These are phyloP conservation scores for Endothia cerciana DNA, from an alignment of 2,329 filamentous ascomycete genomes.

Conservation along the genomic window DNA sequence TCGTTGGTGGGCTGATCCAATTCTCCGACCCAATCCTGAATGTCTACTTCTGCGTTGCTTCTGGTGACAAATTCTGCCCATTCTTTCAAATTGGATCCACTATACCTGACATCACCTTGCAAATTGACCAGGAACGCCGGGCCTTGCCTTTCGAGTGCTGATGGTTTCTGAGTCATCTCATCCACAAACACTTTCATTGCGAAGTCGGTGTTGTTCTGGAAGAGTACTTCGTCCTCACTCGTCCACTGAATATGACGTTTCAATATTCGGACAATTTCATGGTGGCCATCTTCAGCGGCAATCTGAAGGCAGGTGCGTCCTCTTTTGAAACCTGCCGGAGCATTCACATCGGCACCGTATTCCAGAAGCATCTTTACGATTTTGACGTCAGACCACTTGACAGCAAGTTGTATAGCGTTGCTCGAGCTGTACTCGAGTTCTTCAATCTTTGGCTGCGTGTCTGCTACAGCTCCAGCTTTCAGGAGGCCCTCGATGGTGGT, in stretches of 20 bases:
- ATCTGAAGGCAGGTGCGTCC: slow-evolving; percentile 3
- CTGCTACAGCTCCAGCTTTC: background rate
- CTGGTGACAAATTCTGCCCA: background rate
- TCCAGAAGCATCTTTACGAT: background rate
- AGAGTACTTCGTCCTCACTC: background rate
- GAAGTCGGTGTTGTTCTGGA: background rate
- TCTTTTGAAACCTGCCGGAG: accelerated
- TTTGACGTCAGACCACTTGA: background rate
- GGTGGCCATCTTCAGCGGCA: background rate
- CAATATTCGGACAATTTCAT: background rate
- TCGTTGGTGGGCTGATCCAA: background rate
- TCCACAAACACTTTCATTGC: background rate
- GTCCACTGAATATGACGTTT: slow-evolving; percentile 5
- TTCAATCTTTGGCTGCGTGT: background rate
- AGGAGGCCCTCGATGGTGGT: background rate
- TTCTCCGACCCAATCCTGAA: background rate
- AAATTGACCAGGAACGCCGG: accelerated
- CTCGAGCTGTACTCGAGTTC: background rate
- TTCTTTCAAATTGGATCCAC: background rate
- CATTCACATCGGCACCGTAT: background rate
- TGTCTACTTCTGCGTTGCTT: background rate
- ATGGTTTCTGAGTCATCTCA: background rate
- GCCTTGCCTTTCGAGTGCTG: background rate
- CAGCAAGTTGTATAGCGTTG: background rate
- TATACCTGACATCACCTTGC: accelerated